Percentiles rank a stretch among this genome's conserved stretches.
These are phyloP conservation scores for Calonectria honghensis DNA, from an alignment of 2,329 filamentous ascomycete genomes.

Conservation along the genomic window DNA sequence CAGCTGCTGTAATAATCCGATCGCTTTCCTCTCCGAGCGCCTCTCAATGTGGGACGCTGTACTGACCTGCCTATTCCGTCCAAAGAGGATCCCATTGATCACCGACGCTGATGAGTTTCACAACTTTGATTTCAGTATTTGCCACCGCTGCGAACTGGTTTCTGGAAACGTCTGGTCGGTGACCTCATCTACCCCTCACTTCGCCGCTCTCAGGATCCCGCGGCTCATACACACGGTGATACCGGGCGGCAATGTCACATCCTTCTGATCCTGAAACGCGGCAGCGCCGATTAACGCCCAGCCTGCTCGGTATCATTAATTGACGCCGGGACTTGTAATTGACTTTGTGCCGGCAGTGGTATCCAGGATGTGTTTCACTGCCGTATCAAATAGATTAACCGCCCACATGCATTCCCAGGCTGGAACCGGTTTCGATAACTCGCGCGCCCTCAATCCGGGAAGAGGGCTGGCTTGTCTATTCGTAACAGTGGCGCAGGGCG, in stretches of 20 bases:
- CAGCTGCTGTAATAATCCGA: neutral
- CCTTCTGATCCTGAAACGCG: conserved; percentile 38
- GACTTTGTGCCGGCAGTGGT: conserved; percentile 26
- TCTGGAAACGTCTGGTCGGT: neutral
- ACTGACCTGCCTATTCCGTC: conserved; percentile 16
- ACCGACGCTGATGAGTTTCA: neutral
- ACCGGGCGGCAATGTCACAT: conserved; percentile 25
- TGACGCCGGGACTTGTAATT: conserved; percentile 20
- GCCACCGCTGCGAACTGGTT: conserved; percentile 1
- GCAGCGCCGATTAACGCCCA: conserved; percentile 27
- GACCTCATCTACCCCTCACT: neutral
- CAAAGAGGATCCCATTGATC: neutral
- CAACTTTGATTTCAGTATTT: conserved; percentile 1
- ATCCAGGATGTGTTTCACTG: conserved; percentile 22
- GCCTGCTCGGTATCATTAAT: conserved; percentile 14
- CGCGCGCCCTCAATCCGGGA: neutral
- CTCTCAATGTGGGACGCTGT: conserved; percentile 9
- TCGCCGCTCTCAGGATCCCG: neutral
- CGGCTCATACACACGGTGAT: neutral
- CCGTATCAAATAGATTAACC: conserved; percentile 7
- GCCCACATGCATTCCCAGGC: neutral
- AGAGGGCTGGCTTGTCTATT: neutral
- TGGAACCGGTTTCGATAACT: neutral
- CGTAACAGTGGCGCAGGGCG: neutral
- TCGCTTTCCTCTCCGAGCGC: neutral